A percentile compares a stretch with the other conserved stretches of the same genome.
These are phyloP conservation scores for Scutellaria minor DNA, from an alignment of 257 asterid genomes.

Conservation along the genomic window DNA sequence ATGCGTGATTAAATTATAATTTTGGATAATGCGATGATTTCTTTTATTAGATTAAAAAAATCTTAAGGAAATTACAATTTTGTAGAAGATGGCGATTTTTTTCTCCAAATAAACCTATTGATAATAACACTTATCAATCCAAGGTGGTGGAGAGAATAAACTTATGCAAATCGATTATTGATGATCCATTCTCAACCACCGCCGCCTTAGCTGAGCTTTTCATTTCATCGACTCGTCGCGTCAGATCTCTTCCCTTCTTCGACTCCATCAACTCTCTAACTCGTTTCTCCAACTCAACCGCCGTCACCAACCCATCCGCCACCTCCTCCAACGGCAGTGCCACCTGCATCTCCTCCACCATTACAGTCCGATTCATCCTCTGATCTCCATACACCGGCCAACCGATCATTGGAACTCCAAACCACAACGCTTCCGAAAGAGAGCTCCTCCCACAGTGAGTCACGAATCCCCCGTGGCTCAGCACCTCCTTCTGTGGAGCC, in stretches of 20 bases:
- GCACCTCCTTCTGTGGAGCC: slow-evolving; percentile 61
- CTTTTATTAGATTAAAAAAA: too few species aligned
- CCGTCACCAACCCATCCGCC: slow-evolving; percentile 45
- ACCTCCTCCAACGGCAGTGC: slow-evolving; percentile 44
- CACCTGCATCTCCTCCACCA: slow-evolving; percentile 57
- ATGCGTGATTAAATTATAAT: too few species aligned
- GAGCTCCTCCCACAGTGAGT: slow-evolving; percentile 76
- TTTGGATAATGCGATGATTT: too few species aligned
- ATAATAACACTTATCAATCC: too few species aligned
- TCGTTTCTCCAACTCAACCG: slow-evolving; percentile 50
- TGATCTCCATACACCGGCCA: slow-evolving; percentile 77
- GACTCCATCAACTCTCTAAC: slow-evolving; percentile 47
- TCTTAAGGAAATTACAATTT: too few species aligned
- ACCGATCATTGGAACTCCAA: slow-evolving; percentile 61
- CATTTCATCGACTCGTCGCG: slow-evolving; percentile 34
- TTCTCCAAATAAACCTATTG: too few species aligned
- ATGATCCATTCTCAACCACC: slow-evolving; percentile 27
- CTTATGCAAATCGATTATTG: slow-evolving; percentile 25
- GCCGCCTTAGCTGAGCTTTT: slow-evolving; percentile 31
- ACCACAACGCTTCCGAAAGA: slow-evolving; percentile 52
- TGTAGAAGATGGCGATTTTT: too few species aligned
- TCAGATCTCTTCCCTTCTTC: slow-evolving; percentile 32
- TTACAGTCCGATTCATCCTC: slow-evolving; percentile 42
- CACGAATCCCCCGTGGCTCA: slow-evolving; percentile 65
- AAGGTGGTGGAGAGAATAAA: slow-evolving; percentile 26